phyloP scores from a whole-genome alignment of 1,139 yeast genomes.

The Lodderomyces pseudojiufengensis region DNA sequence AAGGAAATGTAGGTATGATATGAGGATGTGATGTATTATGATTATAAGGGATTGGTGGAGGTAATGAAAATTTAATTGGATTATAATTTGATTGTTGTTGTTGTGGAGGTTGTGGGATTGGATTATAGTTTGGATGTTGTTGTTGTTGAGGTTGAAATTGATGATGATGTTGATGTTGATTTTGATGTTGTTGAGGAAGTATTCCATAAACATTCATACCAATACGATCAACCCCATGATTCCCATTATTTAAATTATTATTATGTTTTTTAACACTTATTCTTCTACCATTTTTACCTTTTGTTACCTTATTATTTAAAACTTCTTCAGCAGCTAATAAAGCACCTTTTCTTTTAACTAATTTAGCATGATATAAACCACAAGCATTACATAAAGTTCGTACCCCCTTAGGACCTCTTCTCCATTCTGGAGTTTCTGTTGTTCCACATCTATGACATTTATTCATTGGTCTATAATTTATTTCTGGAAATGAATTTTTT shows the following conservation, averaged over 20 bases:
- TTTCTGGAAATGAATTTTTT: slow-evolving; percentile 23
- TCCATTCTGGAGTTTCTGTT: slow-evolving; percentile 89
- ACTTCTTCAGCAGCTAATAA: slow-evolving; percentile 55
- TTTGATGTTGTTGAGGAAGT: slow-evolving; percentile 4
- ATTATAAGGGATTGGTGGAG: slow-evolving; percentile 14
- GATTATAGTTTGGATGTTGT: neutral
- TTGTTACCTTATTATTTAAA: slow-evolving; percentile 42
- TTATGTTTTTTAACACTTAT: slow-evolving; percentile 34
- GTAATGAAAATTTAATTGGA: slow-evolving; percentile 13
- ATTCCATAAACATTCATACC: neutral
- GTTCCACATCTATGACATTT: slow-evolving; percentile 58
- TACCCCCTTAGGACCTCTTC: slow-evolving; percentile 84
- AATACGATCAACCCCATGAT: too few species aligned
- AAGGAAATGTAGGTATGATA: slow-evolving; percentile 14
- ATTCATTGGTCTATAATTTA: slow-evolving; percentile 35
- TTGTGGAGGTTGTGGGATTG: slow-evolving; percentile 9
- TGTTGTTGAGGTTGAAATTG: slow-evolving; percentile 1
- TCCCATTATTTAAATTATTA: slow-evolving; percentile 13
- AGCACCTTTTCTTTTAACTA: slow-evolving; percentile 65
- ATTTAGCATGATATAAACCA: slow-evolving; percentile 77
- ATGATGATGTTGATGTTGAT: slow-evolving; percentile 2
- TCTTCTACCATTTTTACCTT: slow-evolving; percentile 46
- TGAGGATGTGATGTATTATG: neutral
- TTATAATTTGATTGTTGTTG: slow-evolving; percentile 5
- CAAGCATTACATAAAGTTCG: slow-evolving; percentile 87